These are phyloP conservation scores for Verticillium tricorpus DNA, from an alignment of 2,329 filamentous ascomycete species.

Conservation along the genomic window DNA sequence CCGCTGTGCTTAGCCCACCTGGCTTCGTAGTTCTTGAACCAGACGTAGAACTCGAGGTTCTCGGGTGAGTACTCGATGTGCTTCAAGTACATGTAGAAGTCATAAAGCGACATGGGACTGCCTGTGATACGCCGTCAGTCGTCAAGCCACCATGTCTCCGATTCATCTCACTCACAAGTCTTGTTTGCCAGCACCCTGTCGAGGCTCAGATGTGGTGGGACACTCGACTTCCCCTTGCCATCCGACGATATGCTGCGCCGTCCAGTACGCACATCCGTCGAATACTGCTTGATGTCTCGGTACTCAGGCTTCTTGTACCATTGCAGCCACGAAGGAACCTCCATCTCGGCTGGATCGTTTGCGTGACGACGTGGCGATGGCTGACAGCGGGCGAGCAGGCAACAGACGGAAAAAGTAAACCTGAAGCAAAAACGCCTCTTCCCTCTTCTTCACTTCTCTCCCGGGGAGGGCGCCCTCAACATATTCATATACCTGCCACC, in stretches of 20 bases:
- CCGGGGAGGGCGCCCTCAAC: background rate
- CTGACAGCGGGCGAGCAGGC: background rate
- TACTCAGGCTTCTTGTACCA: constrained; percentile 49
- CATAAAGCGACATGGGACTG: constrained; percentile 43
- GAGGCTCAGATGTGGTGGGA: constrained; percentile 34
- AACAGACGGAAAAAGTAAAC: background rate
- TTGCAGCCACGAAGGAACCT: constrained; percentile 27
- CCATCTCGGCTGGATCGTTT: constrained; percentile 3
- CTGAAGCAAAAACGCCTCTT: background rate
- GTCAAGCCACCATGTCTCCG: background rate
- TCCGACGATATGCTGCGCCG: constrained; percentile 30
- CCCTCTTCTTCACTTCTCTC: background rate
- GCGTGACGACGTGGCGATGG: background rate
- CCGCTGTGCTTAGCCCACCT: constrained; percentile 14
- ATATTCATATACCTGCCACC: background rate
- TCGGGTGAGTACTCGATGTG: constrained; percentile 44
- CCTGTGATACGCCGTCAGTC: constrained; percentile 20
- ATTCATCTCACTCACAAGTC: constrained; percentile 28
- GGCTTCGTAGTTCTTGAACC: constrained; percentile 41
- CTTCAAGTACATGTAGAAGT: constrained; percentile 48
- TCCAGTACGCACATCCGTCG: constrained; percentile 28
- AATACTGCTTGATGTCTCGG: constrained; percentile 41
- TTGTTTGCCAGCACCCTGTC: constrained; percentile 43
- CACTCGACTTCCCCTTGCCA: constrained; percentile 26
- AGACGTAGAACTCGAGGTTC: constrained; percentile 46